Conservation (phyloP, 306 rosid species). For the Cyamopsis tetragonoloba region DNA sequence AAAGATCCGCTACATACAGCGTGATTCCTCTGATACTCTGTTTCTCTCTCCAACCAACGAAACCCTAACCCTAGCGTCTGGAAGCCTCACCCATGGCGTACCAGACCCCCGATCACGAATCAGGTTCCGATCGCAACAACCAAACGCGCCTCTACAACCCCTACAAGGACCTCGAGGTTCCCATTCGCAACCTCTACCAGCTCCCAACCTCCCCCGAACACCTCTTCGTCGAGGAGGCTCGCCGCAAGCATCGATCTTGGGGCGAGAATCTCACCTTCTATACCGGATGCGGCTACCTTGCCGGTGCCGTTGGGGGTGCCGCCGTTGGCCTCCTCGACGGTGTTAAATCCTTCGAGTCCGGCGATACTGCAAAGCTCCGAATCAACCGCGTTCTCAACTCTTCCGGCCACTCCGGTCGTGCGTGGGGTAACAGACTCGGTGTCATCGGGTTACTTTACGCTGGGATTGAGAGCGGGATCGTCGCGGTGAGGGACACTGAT, state of each 20-base stretch:
- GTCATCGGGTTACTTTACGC: slow-evolving; percentile 75
- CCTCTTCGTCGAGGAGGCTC: slow-evolving; percentile 89
- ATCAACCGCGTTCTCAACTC: slow-evolving; percentile 71
- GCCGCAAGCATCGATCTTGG: slow-evolving; percentile 84
- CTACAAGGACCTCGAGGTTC: slow-evolving; percentile 80
- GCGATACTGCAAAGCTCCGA: slow-evolving; percentile 79
- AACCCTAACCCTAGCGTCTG: slow-evolving; percentile 39
- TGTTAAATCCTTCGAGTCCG: slow-evolving; percentile 71
- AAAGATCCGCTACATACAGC: not conserved
- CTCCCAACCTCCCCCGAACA: slow-evolving; percentile 87
- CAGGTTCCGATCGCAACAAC: slow-evolving; percentile 32
- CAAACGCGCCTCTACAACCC: slow-evolving; percentile 79
- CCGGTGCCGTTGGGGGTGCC: slow-evolving; percentile 74
- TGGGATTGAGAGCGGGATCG: slow-evolving; percentile 79
- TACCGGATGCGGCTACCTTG: slow-evolving; percentile 83
- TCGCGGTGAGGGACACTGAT: slow-evolving; percentile 63
- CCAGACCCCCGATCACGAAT: slow-evolving; percentile 54
- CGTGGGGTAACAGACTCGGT: slow-evolving; percentile 86
- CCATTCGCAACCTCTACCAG: slow-evolving; percentile 67
- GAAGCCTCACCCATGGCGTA: slow-evolving; percentile 52
- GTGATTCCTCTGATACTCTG: slow-evolving; percentile 7
- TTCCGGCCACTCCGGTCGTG: slow-evolving; percentile 81
- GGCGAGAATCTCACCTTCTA: slow-evolving; percentile 90
- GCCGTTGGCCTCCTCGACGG: slow-evolving; percentile 56
- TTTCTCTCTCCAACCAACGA: not conserved